phyloP scores from a whole-genome alignment of 176 grass and related monocot genomes.

The Carex cristatella region DNA sequence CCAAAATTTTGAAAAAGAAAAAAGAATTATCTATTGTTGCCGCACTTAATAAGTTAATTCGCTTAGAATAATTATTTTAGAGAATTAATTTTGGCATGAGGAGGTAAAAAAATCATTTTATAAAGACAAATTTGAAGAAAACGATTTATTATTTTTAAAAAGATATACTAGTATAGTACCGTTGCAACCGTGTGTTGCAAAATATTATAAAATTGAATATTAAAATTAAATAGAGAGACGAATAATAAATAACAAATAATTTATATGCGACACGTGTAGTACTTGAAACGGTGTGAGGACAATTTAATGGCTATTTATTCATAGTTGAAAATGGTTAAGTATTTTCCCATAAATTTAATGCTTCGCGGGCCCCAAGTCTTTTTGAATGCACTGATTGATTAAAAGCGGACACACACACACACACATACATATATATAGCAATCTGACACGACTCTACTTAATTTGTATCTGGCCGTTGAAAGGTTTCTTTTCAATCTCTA shows the following conservation, averaged over 20 bases:
- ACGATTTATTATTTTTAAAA: too few relatives aligned
- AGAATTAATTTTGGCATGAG: too few relatives aligned
- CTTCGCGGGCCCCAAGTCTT: background rate
- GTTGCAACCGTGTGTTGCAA: too few relatives aligned
- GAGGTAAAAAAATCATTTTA: too few relatives aligned
- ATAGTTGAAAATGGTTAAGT: background rate
- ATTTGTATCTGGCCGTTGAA: background rate
- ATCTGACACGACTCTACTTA: background rate
- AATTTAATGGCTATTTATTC: background rate
- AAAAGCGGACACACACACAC: background rate
- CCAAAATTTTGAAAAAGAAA: too few relatives aligned
- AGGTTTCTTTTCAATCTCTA: background rate
- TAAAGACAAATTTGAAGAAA: background rate
- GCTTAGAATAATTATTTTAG: too few relatives aligned
- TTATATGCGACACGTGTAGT: background rate
- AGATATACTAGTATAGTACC: too few relatives aligned
- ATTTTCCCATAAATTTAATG: background rate
- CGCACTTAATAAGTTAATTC: too few relatives aligned
- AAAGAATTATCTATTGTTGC: too few relatives aligned
- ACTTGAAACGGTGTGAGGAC: background rate
- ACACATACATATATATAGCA: background rate
- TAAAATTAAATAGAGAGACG: too few relatives aligned
- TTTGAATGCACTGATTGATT: background rate
- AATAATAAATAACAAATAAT: too few relatives aligned
- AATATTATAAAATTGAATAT: too few relatives aligned